Evolutionary conservation across 2,329 filamentous ascomycete species (phyloP), one percentile per base, ranked within the genome.

Genomic region (Ophiocordyceps robertsii): DNA sequence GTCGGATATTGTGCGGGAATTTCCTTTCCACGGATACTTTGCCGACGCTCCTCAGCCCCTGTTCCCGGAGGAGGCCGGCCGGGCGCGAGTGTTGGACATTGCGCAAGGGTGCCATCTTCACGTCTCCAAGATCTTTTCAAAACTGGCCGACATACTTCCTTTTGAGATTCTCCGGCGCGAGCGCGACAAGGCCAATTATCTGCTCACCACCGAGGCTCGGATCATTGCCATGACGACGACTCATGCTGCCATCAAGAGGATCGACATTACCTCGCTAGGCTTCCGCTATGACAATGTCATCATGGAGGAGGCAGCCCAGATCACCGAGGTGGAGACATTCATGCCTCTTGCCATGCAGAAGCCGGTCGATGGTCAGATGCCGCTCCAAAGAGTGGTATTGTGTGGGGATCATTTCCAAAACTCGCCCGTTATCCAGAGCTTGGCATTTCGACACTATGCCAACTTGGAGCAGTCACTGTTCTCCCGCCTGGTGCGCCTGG

Each of bases 181-280:
- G 49, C 80, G 84, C 31, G 92, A 98, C 59, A 95, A 93, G 65
- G 84, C 89, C 41, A 96, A 96, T 60, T 98, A 98, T 56, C 77
- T 98, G 6, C 75, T 98, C 30, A 83, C 88, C 6, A 95, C 88
- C 54, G 90, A 96, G 63, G 93, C 93, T n/a, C 82, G 92, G 31
- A 92, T 98, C 48, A 82, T 98, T 49, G 93, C 92, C 44, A 98
- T 98, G 93, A 98, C 92, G 16, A 93, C 89, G 4, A 98, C 93
- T 0, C 92, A 98, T 61, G 93, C 92, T 5, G 92, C 92, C 1
- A 98, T 98, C 74, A 80, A 88, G 47, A 74, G 90, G 48, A 80
- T 86, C 48, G 90, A 96, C 54, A 96, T 98, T 53, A 83, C 87
- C 1, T 73, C 77, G 14, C 73, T 96, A n/a, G 89, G 89, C 14